Base-by-base conservation (phyloP, 1,139 yeast genomes). In the Saccharomyces hybrid region DNA sequence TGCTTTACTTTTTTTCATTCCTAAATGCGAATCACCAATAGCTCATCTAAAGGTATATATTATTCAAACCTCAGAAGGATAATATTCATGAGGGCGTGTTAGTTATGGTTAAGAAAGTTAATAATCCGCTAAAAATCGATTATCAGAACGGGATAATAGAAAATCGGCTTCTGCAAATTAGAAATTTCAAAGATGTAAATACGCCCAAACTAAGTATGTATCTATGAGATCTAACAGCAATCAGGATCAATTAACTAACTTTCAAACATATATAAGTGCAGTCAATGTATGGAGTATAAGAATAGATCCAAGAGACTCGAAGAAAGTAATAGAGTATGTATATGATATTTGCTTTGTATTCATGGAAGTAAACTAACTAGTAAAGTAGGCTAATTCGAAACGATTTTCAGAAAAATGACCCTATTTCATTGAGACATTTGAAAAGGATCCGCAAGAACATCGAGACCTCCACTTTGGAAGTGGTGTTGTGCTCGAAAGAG, bases 271-370 rank as follows among this genome's bases (percentile, higher is more conserved):
- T 32, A 25, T 26, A 49, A 51, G 47, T 31, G 13, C 52, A 62
- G 69, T 76, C 2, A 69, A 72, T 3, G 84, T 80, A 1, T 88
- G 95, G 95, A 73, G 81, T 1, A 70, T 79, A 5, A 69, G 69
- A 29, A 75, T 82, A 6, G 67, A 74, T 6, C 81, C 85, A 0
- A 66, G 63, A 55, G 64, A 69, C 9, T 77, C 84, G 8, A 62
- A 72, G 11, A 55, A 59, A 32, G 64, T 74, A 13, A 63, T 77
- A 23, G 64, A 65, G 60, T 68, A 57, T 56, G 61, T 42, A 28
- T 56, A 74, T 25, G 59, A 72, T 46, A 25, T 26, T 23, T 20
- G 20, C 13, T 16, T 8, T 8, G 55, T 49, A 47, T 14, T 14
- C 4, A 51, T 55, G 5, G 55, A 50, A 26, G 51, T 61, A 4